Conservation (phyloP, 1,139 yeast genomes). For the Blastobotrys ciferrii region DNA sequence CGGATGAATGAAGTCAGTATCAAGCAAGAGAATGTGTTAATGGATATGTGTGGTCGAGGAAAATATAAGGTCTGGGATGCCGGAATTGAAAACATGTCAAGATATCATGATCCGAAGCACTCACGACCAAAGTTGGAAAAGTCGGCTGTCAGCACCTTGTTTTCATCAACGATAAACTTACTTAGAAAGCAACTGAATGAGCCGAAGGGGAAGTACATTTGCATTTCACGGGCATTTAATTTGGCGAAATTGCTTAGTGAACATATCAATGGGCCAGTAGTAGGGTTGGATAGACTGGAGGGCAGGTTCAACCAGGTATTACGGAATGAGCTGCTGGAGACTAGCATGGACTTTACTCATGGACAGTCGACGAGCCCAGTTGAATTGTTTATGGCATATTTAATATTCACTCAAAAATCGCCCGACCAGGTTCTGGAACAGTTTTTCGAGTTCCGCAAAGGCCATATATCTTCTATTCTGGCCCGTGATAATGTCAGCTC, state of each 20-base stretch:
- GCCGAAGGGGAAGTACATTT: slow-evolving; percentile 15
- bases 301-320: slow-evolving; percentile 15
- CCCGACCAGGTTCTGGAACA: slow-evolving; percentile 18
- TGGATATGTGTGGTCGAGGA: slow-evolving; percentile 23
- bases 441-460: slow-evolving; percentile 17
- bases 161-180: slow-evolving; percentile 11
- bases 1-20: slow-evolving; percentile 48
- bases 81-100: slow-evolving; percentile 17
- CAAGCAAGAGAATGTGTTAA: slow-evolving; percentile 26
- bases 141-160: slow-evolving; percentile 15
- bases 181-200: slow-evolving; percentile 14
- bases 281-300: slow-evolving; percentile 11
- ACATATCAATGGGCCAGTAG: background rate
- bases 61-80: slow-evolving; percentile 24
- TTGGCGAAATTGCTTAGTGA: slow-evolving; percentile 16
- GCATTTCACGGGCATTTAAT: slow-evolving; percentile 20
- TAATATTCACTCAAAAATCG: slow-evolving; percentile 17
- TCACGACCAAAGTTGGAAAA: slow-evolving; percentile 10
- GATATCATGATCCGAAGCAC: slow-evolving; percentile 11
- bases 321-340: slow-evolving; percentile 15
- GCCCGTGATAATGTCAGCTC: background rate
- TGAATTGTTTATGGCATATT: slow-evolving; percentile 26
- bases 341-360: slow-evolving; percentile 11
- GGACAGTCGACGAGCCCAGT: slow-evolving; percentile 14
- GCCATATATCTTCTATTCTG: slow-evolving; percentile 4